phyloP scores from a whole-genome alignment of 1,139 yeast species.

The Debaryomyces sp. region DNA sequence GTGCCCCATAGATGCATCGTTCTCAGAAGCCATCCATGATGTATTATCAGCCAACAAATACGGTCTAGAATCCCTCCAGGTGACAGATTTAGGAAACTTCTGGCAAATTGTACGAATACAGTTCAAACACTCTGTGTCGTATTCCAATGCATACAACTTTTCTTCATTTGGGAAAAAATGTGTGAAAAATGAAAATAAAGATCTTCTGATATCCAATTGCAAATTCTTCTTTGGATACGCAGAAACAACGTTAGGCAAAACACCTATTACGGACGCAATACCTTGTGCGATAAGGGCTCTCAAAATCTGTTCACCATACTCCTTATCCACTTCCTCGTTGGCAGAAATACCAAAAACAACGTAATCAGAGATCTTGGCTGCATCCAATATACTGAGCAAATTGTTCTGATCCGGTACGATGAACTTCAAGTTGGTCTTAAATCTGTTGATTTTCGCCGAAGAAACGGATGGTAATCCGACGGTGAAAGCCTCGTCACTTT shows the following conservation, averaged over 20 bases:
- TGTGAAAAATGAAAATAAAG: slow-evolving; percentile 77
- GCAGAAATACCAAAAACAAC: slow-evolving; percentile 89
- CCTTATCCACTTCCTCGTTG: slow-evolving; percentile 72
- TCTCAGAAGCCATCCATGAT: slow-evolving; percentile 39
- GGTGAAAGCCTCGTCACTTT: slow-evolving; percentile 30
- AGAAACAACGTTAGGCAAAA: slow-evolving; percentile 70
- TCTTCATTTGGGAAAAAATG: slow-evolving; percentile 93
- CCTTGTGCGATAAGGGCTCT: slow-evolving; percentile 93
- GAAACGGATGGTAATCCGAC: slow-evolving; percentile 51
- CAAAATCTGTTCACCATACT: slow-evolving; percentile 84
- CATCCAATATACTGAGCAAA: slow-evolving; percentile 74
- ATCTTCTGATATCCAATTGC: slow-evolving; percentile 76
- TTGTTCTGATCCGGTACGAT: slow-evolving; percentile 73
- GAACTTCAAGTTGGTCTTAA: slow-evolving; percentile 74
- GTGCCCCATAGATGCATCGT: slow-evolving; percentile 29
- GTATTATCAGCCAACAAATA: slow-evolving; percentile 77
- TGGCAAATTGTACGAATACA: slow-evolving; percentile 80
- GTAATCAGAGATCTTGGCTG: slow-evolving; percentile 87
- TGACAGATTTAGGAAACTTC: slow-evolving; percentile 78
- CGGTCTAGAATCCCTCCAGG: slow-evolving; percentile 93
- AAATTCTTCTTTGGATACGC: slow-evolving; percentile 75
- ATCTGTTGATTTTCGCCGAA: slow-evolving; percentile 57
- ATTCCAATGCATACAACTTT: slow-evolving; percentile 72
- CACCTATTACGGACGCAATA: slow-evolving; percentile 79
- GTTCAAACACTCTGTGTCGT: slow-evolving; percentile 65